Evolutionary conservation across 1,284 basidiomycete species (phyloP), one percentile per base, ranked within the genome.

Genomic region (Ganoderma lucidum): DNA sequence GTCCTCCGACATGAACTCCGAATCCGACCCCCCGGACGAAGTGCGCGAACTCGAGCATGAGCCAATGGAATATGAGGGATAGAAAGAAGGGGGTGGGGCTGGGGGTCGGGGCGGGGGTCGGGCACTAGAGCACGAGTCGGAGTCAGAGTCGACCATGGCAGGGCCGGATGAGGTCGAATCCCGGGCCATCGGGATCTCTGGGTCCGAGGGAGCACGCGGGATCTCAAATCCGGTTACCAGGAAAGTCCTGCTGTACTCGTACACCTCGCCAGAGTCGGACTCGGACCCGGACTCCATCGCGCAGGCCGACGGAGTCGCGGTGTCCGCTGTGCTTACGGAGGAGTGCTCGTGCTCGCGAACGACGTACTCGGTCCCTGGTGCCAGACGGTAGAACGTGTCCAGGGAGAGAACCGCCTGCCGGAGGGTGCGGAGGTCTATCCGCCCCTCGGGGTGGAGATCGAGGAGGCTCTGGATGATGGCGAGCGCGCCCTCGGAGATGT

Each of bases 391-490:
- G 74, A 75, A 75, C 35, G 72, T 66, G 28, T 67, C 63, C 62
- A 75, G 45, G 1, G 28, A 44, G 30, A 68, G 42, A 23, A 75
- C 61, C 15, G 63, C 69, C 15, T 65, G 51, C 32, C 91, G 86
- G 2, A 96, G 83, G 23, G 91, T 84, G 6, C 81, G 78, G 61
- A 96, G 82, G 19, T 85, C 83, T 62, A 87, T 85, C 19, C 89
- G 87, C 9, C 77, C 74, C 60, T 84, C 69, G 61, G 89, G 84
- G 74, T 88, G 84, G 19, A 86, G 75, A 41, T 78, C 78, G 75
- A 93, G 88, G 63, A 92, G 87, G 67, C 81, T 80, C 69, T 86
- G 87, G 72, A 94, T 81, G 71, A 94, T 83, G 1, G 75, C 74
- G 74, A 88, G 88, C 55, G 88, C 85, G 17, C 82, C 84, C 28